Conservation (phyloP, 805 yeast genomes). For the Diddensiella caesifluorescens region DNA sequence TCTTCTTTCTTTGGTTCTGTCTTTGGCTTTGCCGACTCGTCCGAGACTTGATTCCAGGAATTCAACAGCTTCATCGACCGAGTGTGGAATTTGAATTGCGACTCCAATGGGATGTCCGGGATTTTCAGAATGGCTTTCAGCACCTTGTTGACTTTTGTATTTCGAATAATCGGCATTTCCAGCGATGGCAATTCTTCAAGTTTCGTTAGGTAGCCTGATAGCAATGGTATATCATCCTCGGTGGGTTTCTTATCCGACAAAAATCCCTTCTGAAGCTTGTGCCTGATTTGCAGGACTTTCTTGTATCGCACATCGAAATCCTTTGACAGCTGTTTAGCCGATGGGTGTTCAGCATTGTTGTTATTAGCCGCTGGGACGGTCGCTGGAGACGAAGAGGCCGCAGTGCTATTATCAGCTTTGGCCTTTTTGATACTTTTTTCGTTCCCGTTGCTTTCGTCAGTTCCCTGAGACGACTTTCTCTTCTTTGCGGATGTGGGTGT, state of each 20-base stretch:
- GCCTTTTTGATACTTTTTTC: constrained; percentile 5
- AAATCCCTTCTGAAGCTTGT: constrained; percentile 31
- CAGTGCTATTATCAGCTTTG: constrained; percentile 8
- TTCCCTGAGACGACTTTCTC: not conserved
- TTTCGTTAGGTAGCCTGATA: constrained; percentile 25
- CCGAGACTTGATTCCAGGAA: constrained; percentile 18
- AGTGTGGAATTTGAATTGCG: constrained; percentile 27
- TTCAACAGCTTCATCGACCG: constrained; percentile 26
- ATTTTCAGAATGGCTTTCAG: constrained; percentile 29
- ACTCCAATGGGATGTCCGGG: constrained; percentile 27
- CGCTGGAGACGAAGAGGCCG: not conserved
- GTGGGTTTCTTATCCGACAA: constrained; percentile 23
- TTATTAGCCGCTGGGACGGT: not conserved
- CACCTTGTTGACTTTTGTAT: constrained; percentile 33
- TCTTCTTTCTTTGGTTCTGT: constrained; percentile 5
- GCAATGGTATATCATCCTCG: constrained; percentile 26
- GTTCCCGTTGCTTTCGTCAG: not conserved
- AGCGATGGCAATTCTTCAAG: constrained; percentile 29
- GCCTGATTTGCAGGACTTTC: constrained; percentile 28
- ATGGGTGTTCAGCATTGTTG: constrained; percentile 6
- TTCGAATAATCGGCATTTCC: constrained; percentile 28
- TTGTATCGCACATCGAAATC: constrained; percentile 16
- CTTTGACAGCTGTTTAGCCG: constrained; percentile 17
- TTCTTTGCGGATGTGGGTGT: constrained; percentile 2
- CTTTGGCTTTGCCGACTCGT: not conserved